Evolutionary conservation across 495 filamentous ascomycete species (phyloP), one percentile per base, ranked within the genome.

Genomic region (Aspergillus campestris): DNA sequence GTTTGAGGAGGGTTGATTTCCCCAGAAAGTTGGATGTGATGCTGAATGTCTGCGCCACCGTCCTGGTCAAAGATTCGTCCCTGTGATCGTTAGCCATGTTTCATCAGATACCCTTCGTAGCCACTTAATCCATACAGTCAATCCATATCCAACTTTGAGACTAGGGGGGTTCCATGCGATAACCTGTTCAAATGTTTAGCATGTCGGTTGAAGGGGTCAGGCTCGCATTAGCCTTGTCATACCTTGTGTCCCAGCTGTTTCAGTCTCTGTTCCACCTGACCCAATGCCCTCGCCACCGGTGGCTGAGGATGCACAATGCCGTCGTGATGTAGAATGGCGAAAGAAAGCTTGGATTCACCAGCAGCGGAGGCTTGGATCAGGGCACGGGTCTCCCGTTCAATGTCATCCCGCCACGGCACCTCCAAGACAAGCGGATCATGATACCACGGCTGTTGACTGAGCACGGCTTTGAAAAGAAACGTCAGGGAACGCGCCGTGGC

Each of bases 391-490:
- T 67, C 50, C 12, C 75, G 51, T 33, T 72, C 71, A n/a, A 67
- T 48, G 8, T 74, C 66, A 30, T 74, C 63, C 37, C 81, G 67
- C 82, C 81, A 86, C 6, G 82, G 82, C 5, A 86, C 47, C 45
- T 82, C 74, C 34, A 73, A 47, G 1, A 74, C 76, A 12, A 80
- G 59, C 0, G 82, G 82, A 61, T 86, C 82, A 53, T 77, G 67
- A 7, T 77, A 61, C 82, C 82, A 86, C 8, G 82, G 82, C 45
- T 79, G 45, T 41, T 73, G 69, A 12, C 51, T 61, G 13, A 86
- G 56, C 6, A 85, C 51, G 0, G 68, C 54, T 53, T 80, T 77
- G 18, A 82, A 69, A 11, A 82, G 46, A 7, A 84, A 55, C 31
- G 61, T 66, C 40, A 85, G 45, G 7, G 73, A 72, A 5, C 61